phyloP scores from a whole-genome alignment of 345 rosid genomes.

The Diplotaxis tenuifolia region DNA sequence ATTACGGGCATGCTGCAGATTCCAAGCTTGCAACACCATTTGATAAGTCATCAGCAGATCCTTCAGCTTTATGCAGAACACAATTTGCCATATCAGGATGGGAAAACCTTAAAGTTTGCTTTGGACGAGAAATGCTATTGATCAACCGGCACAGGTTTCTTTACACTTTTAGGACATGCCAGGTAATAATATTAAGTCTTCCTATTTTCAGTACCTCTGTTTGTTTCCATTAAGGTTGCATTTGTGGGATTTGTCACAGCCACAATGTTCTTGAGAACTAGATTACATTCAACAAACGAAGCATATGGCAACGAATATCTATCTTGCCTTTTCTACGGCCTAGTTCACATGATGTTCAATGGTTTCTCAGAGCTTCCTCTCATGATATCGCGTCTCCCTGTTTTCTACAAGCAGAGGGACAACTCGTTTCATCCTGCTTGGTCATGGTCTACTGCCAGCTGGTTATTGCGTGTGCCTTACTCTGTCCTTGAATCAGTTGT shows the following conservation, averaged over 20 bases:
- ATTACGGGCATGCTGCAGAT: slow-evolving; percentile 52
- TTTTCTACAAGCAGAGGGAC: slow-evolving; percentile 88
- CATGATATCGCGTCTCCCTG: slow-evolving; percentile 80
- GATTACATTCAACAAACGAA: slow-evolving; percentile 79
- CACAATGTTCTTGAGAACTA: slow-evolving; percentile 70
- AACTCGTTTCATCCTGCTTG: slow-evolving; percentile 91
- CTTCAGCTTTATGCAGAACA: slow-evolving; percentile 66
- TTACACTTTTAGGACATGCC: slow-evolving; percentile 75
- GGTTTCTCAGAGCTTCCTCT: slow-evolving; percentile 81
- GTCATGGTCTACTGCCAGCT: slow-evolving; percentile 82
- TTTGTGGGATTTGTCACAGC: slow-evolving; percentile 81
- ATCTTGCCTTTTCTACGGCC: slow-evolving; percentile 77
- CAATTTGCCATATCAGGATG: slow-evolving; percentile 65
- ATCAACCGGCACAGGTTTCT: slow-evolving; percentile 72
- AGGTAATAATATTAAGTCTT: slow-evolving; percentile 48
- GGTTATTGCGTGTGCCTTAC: slow-evolving; percentile 81
- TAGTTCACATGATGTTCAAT: slow-evolving; percentile 88
- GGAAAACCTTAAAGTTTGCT: slow-evolving; percentile 71
- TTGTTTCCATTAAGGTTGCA: slow-evolving; percentile 53
- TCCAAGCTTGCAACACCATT: slow-evolving; percentile 49
- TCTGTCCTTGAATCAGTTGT: slow-evolving; percentile 79
- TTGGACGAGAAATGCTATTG: slow-evolving; percentile 60
- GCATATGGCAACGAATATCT: slow-evolving; percentile 63
- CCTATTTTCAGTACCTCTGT: neutral
- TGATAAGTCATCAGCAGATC: slow-evolving; percentile 51